phyloP scores from a whole-genome alignment of 2,329 filamentous ascomycete species.

The Penicillium brevicompactum region DNA sequence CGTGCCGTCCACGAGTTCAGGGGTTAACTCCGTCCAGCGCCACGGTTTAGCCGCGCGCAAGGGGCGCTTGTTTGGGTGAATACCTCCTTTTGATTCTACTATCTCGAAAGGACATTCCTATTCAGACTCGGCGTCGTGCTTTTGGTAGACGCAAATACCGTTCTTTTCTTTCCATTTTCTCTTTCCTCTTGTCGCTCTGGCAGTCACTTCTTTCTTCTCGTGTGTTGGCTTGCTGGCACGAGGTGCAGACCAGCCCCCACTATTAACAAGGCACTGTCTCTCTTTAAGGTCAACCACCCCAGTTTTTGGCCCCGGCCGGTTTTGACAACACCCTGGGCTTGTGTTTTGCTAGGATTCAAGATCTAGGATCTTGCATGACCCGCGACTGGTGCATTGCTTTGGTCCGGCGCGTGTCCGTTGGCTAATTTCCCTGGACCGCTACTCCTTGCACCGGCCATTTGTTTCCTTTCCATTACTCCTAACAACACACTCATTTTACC shows the following conservation, averaged over 20 bases:
- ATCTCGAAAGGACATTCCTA: slow-evolving; percentile 16
- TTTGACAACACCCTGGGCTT: slow-evolving; percentile 1
- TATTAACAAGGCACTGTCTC: slow-evolving; percentile 26
- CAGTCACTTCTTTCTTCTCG: slow-evolving; percentile 29
- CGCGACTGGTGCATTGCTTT: slow-evolving; percentile 11
- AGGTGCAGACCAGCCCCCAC: slow-evolving; percentile 21
- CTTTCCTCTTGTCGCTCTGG: slow-evolving; percentile 30
- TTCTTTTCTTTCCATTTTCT: slow-evolving; percentile 19
- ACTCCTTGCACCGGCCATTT: slow-evolving; percentile 20
- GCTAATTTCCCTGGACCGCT: slow-evolving; percentile 20
- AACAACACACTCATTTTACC: slow-evolving; percentile 20
- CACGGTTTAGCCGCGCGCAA: slow-evolving; percentile 38
- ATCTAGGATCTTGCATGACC: background rate
- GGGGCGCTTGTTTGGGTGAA: slow-evolving; percentile 38
- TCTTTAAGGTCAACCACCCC: slow-evolving; percentile 19
- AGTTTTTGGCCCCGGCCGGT: slow-evolving; percentile 9
- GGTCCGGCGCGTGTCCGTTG: slow-evolving; percentile 5
- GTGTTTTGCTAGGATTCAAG: background rate
- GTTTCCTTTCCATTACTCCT: slow-evolving; percentile 11
- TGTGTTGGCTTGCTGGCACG: slow-evolving; percentile 20
- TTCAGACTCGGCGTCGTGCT: slow-evolving; percentile 9
- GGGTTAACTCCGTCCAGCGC: slow-evolving; percentile 17
- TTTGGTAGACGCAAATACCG: slow-evolving; percentile 8
- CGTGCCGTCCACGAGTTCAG: slow-evolving; percentile 9
- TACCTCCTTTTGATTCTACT: slow-evolving; percentile 39